Evolutionary conservation across 495 filamentous ascomycete species (phyloP).

Genomic region (Penicillium antarcticum): DNA sequence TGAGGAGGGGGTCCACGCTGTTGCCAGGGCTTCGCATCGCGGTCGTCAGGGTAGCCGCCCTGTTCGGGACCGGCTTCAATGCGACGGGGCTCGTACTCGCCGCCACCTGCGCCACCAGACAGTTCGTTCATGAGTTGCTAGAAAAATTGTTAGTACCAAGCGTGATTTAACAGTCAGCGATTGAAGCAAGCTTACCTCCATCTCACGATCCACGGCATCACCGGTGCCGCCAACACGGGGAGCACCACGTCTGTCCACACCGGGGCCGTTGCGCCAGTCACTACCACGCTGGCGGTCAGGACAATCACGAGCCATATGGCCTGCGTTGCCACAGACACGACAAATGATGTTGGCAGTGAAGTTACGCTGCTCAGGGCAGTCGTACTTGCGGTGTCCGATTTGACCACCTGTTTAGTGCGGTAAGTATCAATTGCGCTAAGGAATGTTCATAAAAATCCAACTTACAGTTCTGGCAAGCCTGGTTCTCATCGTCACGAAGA

Average conservation of each 20-base stretch:
- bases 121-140: conserved; percentile 98
- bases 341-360: conserved; percentile 99
- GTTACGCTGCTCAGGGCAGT: conserved; percentile 96
- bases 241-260: conserved; percentile 32
- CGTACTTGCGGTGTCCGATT: conserved; percentile 98
- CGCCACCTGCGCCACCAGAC: conserved; percentile 66
- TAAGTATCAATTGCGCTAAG: conserved; percentile 8
- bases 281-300: conserved; percentile 85
- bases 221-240: conserved; percentile 69
- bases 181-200: conserved; percentile 66
- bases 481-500: conserved; percentile 96
- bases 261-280: conserved; percentile 77
- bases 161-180: neutral
- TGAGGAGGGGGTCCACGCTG: conserved; percentile 68
- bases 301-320: conserved; percentile 92
- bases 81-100: conserved; percentile 65
- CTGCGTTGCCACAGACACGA: conserved; percentile 93
- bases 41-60: conserved; percentile 46
- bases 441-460: conserved; percentile 3
- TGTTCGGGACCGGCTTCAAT: conserved; percentile 81
- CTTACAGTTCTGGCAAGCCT: conserved; percentile 97
- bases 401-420: conserved; percentile 61
- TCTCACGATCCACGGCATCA: conserved; percentile 89
- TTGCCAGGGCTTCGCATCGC: conserved; percentile 82
- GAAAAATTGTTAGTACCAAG: conserved; percentile 30